Conservation (phyloP, 2,329 filamentous ascomycete genomes). For the Coniochaeta ligniaria region DNA sequence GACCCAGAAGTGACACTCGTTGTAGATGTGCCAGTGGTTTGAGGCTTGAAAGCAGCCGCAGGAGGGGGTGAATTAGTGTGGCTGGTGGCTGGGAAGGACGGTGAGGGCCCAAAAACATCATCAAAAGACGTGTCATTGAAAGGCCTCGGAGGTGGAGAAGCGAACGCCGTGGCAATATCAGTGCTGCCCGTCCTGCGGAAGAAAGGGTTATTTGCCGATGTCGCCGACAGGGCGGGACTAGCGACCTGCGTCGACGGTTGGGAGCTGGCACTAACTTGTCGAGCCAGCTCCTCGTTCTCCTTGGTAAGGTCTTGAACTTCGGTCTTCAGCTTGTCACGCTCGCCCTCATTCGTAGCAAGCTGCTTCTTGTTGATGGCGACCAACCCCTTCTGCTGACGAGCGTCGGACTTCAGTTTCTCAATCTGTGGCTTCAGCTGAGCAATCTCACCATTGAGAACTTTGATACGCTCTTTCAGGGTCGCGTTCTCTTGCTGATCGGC, state of each 20-base stretch:
- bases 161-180: slow-evolving; percentile 49
- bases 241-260: slow-evolving; percentile 44
- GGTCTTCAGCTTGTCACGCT: slow-evolving; percentile 77
- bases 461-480: slow-evolving; percentile 79
- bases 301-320: slow-evolving; percentile 66
- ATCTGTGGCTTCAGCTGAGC: slow-evolving; percentile 80
- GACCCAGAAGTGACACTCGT: slow-evolving; percentile 37
- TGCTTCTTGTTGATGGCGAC: slow-evolving; percentile 99
- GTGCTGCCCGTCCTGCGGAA: slow-evolving; percentile 66
- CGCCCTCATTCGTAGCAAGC: slow-evolving; percentile 77
- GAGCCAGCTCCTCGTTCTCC: slow-evolving; percentile 51
- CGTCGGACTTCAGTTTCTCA: slow-evolving; percentile 87
- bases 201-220: slow-evolving; percentile 89
- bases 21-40: slow-evolving; percentile 50
- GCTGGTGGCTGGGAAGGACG: slow-evolving; percentile 29
- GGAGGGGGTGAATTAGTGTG: slow-evolving; percentile 37
- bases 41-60: slow-evolving; percentile 55
- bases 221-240: slow-evolving; percentile 62
- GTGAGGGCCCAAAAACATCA: slow-evolving; percentile 74
- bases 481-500: slow-evolving; percentile 85
- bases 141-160: slow-evolving; percentile 37
- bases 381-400: slow-evolving; percentile 89
- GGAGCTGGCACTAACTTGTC: slow-evolving; percentile 45
- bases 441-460: slow-evolving; percentile 74
- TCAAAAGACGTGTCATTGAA: slow-evolving; percentile 68